Base-by-base conservation (phyloP, 129 eudicot species). In the Chrysanthemum makinoi region DNA sequence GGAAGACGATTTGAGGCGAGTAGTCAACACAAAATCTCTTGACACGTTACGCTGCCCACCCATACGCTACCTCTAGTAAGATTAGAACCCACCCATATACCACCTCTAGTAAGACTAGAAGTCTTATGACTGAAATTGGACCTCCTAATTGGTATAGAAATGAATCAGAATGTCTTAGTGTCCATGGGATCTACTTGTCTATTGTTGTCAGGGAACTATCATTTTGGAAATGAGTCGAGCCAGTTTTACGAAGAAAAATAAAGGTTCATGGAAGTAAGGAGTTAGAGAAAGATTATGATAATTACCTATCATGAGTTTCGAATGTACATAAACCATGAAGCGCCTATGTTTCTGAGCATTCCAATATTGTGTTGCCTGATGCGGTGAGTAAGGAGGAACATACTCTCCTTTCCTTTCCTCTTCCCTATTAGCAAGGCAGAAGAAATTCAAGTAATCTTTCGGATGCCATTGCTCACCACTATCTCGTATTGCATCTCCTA, bases 241-340 rank as follows among this genome's bases (percentile, higher is more conserved):
- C 12, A 9, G 47, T n/a, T 50, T 43, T 61, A 26, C 65, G 62
- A 74, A 47, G 24, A 69, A 7, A 54, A 6, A 18, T 11, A 10
- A 73, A 10, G 44, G 49, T 62, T 16, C 58, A 51, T 39, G 22
- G 49, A 47, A 4, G 11, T 39, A 68, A 59, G 26, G 47, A 70
- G 28, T 33, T 70, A 43, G 28, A 70, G 43, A 39, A 43, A 54
- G 68, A 26, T 54, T 70, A 39, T 16, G 33, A 17, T 17, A 39
- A 65, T 33, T 87, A 89, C 98, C 98, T 76, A 94, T 94, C 97
- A 94, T 90, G 82, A 94, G 89, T 86, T 94, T 94, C 35, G 97
- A 86, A 82, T 94, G 98, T 10, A 94, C 93, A 39, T 94, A 94
- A 68, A 94, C 80, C 98, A 94, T 94, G 72, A 94, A 94, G 66